Conservation (phyloP, 495 filamentous ascomycete genomes). For the Parachaetomium inaequale region DNA sequence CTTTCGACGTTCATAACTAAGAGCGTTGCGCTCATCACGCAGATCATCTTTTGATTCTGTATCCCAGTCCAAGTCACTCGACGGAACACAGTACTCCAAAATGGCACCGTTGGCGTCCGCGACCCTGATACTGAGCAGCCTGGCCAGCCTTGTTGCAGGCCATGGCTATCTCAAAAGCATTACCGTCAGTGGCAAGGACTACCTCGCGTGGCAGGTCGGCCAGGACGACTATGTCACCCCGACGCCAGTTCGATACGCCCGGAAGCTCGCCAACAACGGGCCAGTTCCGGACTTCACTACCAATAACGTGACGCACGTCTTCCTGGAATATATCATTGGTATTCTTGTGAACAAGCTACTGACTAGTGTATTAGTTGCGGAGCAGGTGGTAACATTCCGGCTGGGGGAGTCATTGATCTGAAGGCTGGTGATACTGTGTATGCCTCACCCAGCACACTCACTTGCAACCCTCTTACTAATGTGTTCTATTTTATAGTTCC, state of each 20-base stretch:
- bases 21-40: neutral
- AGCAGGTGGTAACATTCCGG: slow-evolving; percentile 18
- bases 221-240: slow-evolving; percentile 23
- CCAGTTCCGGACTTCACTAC: slow-evolving; percentile 25
- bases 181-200: slow-evolving; percentile 21
- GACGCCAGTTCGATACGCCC: slow-evolving; percentile 20
- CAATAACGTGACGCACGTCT: slow-evolving; percentile 18
- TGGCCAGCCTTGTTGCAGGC: slow-evolving; percentile 17
- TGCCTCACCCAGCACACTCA: neutral
- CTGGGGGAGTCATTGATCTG: slow-evolving; percentile 18
- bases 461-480: neutral
- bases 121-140: neutral
- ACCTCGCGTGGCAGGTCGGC: slow-evolving; percentile 25
- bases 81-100: neutral
- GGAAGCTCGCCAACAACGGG: slow-evolving; percentile 20
- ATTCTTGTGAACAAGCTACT: neutral
- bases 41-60: neutral
- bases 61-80: neutral
- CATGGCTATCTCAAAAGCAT: slow-evolving; percentile 26
- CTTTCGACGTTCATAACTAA: neutral
- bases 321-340: neutral
- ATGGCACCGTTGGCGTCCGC: slow-evolving; percentile 4
- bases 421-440: slow-evolving; percentile 26
- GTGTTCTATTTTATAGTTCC: neutral
- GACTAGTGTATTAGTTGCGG: slow-evolving; percentile 13